phyloP scores from a whole-genome alignment of 2,329 filamentous ascomycete genomes.

The Penicillium sp. region DNA sequence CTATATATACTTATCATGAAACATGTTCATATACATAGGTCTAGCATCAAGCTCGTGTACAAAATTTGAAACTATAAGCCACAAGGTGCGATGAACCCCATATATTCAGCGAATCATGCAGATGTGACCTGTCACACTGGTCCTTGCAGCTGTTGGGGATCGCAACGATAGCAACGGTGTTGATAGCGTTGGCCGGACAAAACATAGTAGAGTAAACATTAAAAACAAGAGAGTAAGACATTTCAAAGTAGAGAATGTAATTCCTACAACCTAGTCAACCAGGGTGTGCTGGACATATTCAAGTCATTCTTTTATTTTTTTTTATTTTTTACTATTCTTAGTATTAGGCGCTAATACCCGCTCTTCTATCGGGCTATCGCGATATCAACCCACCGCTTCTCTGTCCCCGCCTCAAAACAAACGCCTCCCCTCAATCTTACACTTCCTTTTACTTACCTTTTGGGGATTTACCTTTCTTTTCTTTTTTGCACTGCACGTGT shows the following conservation, averaged over 20 bases:
- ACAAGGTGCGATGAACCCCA: not conserved
- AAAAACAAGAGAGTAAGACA: constrained; percentile 3
- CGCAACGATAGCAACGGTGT: constrained; percentile 12
- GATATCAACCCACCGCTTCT: constrained; percentile 18
- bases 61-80: not conserved
- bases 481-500: constrained; percentile 9
- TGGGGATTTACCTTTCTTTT: constrained; percentile 6
- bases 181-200: constrained; percentile 17
- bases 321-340: constrained; percentile 4
- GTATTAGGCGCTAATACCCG: constrained; percentile 21
- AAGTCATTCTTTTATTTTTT: not conserved
- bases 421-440: constrained; percentile 12
- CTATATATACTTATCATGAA: not conserved
- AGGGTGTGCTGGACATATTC: not conserved
- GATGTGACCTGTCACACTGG: constrained; percentile 11
- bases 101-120: constrained; percentile 5
- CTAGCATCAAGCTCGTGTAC: not conserved
- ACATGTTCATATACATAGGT: not conserved
- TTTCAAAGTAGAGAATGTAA: not conserved
- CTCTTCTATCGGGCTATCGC: constrained; percentile 25
- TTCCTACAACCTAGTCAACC: not conserved
- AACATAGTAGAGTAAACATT: constrained; percentile 14
- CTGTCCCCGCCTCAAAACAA: constrained; percentile 26
- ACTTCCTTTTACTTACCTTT: constrained; percentile 5
- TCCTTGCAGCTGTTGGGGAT: constrained; percentile 16